Conservation (phyloP, 2,329 filamentous ascomycete genomes). For the Sarocladiaceae sp. region DNA sequence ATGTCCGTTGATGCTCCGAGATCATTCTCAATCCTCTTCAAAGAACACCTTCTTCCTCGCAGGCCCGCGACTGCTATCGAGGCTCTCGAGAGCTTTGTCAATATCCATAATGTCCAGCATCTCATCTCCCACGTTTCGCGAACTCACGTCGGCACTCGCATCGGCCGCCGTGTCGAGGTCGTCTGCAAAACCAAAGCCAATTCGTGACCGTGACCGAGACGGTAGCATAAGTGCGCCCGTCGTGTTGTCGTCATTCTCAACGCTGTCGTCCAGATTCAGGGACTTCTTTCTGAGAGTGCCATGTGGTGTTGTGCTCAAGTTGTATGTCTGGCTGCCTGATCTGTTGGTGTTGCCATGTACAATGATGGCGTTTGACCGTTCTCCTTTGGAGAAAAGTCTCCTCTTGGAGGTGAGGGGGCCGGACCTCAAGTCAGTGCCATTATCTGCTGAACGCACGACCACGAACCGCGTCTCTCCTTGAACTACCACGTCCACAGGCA, state of each 20-base stretch:
- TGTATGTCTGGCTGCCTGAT: constrained; percentile 37
- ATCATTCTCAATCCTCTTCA: constrained; percentile 29
- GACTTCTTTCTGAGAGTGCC: constrained; percentile 25
- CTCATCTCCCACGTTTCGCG: constrained; percentile 50
- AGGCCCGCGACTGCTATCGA: constrained; percentile 44
- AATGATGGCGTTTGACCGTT: constrained; percentile 46
- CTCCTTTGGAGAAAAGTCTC: constrained; percentile 30
- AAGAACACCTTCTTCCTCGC: constrained; percentile 48
- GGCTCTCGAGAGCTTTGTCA: constrained; percentile 49
- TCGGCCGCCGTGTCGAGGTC: constrained; percentile 49
- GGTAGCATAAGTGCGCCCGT: constrained; percentile 12
- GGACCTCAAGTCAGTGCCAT: constrained; percentile 37
- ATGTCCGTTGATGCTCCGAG: too few relatives aligned
- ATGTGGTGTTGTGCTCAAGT: constrained; percentile 40
- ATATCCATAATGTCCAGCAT: constrained; percentile 62
- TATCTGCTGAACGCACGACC: constrained; percentile 47
- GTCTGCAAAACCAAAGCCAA: constrained; percentile 44
- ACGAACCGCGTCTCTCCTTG: constrained; percentile 51
- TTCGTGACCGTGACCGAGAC: constrained; percentile 21
- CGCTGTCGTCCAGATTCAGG: not conserved
- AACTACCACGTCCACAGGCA: constrained; percentile 48
- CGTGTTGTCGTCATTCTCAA: not conserved
- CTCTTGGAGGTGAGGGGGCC: constrained; percentile 30
- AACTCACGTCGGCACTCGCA: constrained; percentile 39
- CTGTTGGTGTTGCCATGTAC: constrained; percentile 41